Evolutionary conservation across 2,329 filamentous ascomycete genomes (phyloP).

Genomic region (Annulohypoxylon truncatum): DNA sequence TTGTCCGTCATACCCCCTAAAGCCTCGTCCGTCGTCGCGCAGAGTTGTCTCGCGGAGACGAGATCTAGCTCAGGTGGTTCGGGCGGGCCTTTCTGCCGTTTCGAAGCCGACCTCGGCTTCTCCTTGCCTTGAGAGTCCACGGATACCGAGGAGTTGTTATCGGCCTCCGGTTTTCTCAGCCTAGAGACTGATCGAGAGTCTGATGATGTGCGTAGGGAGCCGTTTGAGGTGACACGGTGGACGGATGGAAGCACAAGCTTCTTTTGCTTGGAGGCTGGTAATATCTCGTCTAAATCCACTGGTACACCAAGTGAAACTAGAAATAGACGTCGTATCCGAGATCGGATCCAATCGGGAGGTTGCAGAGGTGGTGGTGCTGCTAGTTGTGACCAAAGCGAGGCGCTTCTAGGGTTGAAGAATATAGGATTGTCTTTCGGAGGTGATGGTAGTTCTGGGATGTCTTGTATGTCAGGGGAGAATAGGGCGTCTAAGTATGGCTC

Average conservation of each 20-base stretch:
- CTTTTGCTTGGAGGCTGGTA: slow-evolving; percentile 97
- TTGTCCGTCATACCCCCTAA: slow-evolving; percentile 80
- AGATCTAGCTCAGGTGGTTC: slow-evolving; percentile 82
- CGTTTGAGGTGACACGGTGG: slow-evolving; percentile 59
- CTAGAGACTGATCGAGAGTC: slow-evolving; percentile 64
- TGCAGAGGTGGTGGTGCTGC: slow-evolving; percentile 94
- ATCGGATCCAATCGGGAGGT: slow-evolving; percentile 97
- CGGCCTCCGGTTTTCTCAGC: slow-evolving; percentile 58
- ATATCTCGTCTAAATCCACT: slow-evolving; percentile 95
- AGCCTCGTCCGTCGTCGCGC: slow-evolving; percentile 85
- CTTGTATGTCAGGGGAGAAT: slow-evolving; percentile 69
- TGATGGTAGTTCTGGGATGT: slow-evolving; percentile 62
- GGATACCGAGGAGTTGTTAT: slow-evolving; percentile 67
- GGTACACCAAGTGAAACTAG: slow-evolving; percentile 95
- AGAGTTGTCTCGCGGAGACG: slow-evolving; percentile 80
- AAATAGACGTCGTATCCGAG: slow-evolving; percentile 92
- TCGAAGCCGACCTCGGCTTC: slow-evolving; percentile 52
- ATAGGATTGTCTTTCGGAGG: slow-evolving; percentile 69
- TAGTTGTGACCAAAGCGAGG: slow-evolving; percentile 95
- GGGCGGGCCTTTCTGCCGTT: slow-evolving; percentile 67
- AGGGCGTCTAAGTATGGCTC: slow-evolving; percentile 75
- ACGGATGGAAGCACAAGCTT: slow-evolving; percentile 90
- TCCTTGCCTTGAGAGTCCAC: slow-evolving; percentile 69
- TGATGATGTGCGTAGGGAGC: slow-evolving; percentile 65
- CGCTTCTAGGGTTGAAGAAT: slow-evolving; percentile 86